Percentiles rank a stretch among this genome's conserved stretches.
These are phyloP conservation scores for Sporothrix inflata DNA, from an alignment of 2,329 filamentous ascomycete species.

Conservation along the genomic window DNA sequence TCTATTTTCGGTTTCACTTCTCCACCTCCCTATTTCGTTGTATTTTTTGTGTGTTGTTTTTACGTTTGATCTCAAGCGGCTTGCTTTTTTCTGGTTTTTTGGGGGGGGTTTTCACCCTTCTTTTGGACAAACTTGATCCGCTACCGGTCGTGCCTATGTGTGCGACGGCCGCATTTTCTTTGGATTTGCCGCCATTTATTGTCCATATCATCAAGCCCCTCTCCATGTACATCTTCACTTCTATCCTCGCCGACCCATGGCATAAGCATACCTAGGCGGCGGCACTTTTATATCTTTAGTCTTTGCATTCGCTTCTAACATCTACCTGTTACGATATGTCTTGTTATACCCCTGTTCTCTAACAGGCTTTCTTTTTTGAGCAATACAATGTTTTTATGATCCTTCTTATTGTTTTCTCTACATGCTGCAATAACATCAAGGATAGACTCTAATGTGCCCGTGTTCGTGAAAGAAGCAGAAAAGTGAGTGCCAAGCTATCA, in stretches of 20 bases:
- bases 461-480: too few species aligned
- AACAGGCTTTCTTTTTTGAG: background rate
- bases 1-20: conserved; percentile 10
- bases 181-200: background rate
- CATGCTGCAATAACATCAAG: background rate
- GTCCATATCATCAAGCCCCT: background rate
- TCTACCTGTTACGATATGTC: conserved; percentile 11
- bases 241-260: background rate
- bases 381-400: background rate
- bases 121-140: background rate
- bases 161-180: background rate
- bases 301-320: background rate
- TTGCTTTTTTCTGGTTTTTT: background rate
- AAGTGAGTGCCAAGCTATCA: background rate
- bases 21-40: background rate
- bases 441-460: background rate
- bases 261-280: background rate
- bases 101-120: background rate
- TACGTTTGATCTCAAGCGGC: conserved; percentile 11
- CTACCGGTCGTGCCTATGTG: background rate
- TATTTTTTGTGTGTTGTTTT: background rate
- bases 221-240: background rate
- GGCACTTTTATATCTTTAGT: background rate
- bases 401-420: background rate
- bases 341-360: conserved; percentile 16